Evolutionary conservation across 1,139 yeast species (phyloP), one percentile per base, ranked within the genome.

Genomic region (Protomyces inouyei): DNA sequence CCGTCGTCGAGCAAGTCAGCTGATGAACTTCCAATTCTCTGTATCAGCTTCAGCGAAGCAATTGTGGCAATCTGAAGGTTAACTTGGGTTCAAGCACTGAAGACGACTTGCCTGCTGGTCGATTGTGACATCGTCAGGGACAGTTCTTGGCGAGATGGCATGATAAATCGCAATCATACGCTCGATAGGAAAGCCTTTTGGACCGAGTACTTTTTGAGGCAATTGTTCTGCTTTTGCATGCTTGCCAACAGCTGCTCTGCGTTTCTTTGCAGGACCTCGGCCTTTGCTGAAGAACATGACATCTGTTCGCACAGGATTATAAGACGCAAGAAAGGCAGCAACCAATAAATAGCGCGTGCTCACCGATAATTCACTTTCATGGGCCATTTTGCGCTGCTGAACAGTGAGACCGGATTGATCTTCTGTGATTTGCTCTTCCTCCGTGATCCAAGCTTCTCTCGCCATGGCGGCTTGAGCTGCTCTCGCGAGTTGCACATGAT

Each of bases 251-350:
- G 53, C 64, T 8, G 40, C 40, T 52, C 60, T 55, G 9, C 67
- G 51, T 32, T 43, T 55, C 9, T 56, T 60, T 46, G 48, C 55
- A 18, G 38, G 56, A 2, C 61, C 83, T 68, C 83, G 83, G 28
- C 85, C 78, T 67, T 79, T 81, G 54, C 92, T 84, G 69, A 86
- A 87, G 65, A 80, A 76, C 53, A 82, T 80, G 68, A 83, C 76
- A 72, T 87, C 95, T 67, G 78, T 77, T 67, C 81, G 81, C 3
- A 85, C 83, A 4, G 84, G 84, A 60, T 83, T 83, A 71, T 80
- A 85, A 0, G 92, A 85, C 0, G 92, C 91, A 64, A 87, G 76
- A 70, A 85, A 87, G 0, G 89, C 84, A 0, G 92, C 88, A 61
- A 87, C 78, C 28, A 87, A 74, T 2, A 87, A 75, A 48, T 53